A percentile compares a stretch with the other conserved stretches of the same genome.
Conservation (phyloP, 2,329 filamentous ascomycete genomes). For the Fusarium sp. region DNA sequence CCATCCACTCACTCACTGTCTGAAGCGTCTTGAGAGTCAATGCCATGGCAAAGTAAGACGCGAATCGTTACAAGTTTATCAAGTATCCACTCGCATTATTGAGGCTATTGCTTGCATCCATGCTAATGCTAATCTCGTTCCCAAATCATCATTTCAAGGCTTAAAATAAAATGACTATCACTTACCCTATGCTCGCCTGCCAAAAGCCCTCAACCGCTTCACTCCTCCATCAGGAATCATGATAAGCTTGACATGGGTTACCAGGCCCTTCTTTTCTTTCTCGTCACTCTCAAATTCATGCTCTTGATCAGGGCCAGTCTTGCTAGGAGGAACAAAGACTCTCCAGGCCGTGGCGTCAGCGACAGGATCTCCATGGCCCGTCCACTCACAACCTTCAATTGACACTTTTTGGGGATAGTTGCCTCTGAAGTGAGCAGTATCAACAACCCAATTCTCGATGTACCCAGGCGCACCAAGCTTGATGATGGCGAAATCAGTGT, state of each 20-base stretch:
- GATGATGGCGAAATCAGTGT: conserved; percentile 85
- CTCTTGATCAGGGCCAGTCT: conserved; percentile 78
- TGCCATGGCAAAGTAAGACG: conserved; percentile 21
- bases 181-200: conserved; percentile 44
- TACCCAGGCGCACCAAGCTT: conserved; percentile 74
- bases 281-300: conserved; percentile 71
- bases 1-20: neutral
- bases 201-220: conserved; percentile 76
- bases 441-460: conserved; percentile 75
- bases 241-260: conserved; percentile 88
- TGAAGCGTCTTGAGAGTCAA: neutral
- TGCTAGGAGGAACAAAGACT: conserved; percentile 73
- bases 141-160: conserved; percentile 1
- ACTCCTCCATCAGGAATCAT: conserved; percentile 95
- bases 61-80: conserved; percentile 36
- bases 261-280: conserved; percentile 67
- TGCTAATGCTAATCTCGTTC: conserved; percentile 11
- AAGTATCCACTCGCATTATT: conserved; percentile 8
- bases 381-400: conserved; percentile 71
- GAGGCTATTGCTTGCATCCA: neutral
- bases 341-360: conserved; percentile 71
- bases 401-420: conserved; percentile 85
- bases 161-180: neutral
- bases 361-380: conserved; percentile 63
- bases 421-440: conserved; percentile 85